Evolutionary conservation across 2,329 filamentous ascomycete genomes (phyloP).

Genomic region (Pseudocercospora fijiensis): DNA sequence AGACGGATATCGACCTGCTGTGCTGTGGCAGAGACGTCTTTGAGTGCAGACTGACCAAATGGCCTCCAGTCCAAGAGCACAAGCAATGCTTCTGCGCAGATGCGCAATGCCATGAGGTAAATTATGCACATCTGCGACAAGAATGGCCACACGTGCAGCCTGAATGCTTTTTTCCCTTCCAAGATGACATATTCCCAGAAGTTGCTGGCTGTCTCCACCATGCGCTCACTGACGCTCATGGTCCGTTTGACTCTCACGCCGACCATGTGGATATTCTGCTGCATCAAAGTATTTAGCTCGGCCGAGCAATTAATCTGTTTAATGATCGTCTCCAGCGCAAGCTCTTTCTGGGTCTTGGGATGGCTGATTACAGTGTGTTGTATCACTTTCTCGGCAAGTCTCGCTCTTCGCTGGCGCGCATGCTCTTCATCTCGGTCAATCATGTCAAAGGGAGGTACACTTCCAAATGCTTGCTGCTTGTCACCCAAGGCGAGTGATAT

Average conservation of each 20-base stretch:
- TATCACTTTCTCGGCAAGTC: conserved; percentile 80
- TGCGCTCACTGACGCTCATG: conserved; percentile 88
- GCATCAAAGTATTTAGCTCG: conserved; percentile 80
- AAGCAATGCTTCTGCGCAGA: conserved; percentile 76
- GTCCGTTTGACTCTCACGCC: conserved; percentile 77
- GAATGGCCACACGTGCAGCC: conserved; percentile 74
- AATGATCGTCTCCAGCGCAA: conserved; percentile 74
- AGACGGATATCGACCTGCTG: conserved; percentile 96
- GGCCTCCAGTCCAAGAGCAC: conserved; percentile 80
- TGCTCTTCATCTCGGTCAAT: conserved; percentile 72
- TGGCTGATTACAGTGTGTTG: conserved; percentile 81
- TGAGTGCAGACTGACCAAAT: conserved; percentile 76
- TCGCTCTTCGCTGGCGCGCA: conserved; percentile 61
- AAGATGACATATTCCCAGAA: conserved; percentile 73
- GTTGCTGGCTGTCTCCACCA: conserved; percentile 89
- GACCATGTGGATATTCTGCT: conserved; percentile 83
- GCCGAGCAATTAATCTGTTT: conserved; percentile 95
- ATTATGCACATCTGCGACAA: conserved; percentile 71
- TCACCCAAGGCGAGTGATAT: conserved; percentile 84
- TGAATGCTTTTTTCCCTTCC: conserved; percentile 68
- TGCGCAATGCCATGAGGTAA: conserved; percentile 73
- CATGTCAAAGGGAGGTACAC: conserved; percentile 49
- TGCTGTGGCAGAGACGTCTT: conserved; percentile 93
- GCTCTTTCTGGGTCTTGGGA: conserved; percentile 76
- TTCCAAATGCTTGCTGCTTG: conserved; percentile 52